A percentile compares a stretch with the other conserved stretches of the same genome.
Evolutionary conservation across 2,329 filamentous ascomycete species (phyloP).

Genomic region (Venturia pyrina): DNA sequence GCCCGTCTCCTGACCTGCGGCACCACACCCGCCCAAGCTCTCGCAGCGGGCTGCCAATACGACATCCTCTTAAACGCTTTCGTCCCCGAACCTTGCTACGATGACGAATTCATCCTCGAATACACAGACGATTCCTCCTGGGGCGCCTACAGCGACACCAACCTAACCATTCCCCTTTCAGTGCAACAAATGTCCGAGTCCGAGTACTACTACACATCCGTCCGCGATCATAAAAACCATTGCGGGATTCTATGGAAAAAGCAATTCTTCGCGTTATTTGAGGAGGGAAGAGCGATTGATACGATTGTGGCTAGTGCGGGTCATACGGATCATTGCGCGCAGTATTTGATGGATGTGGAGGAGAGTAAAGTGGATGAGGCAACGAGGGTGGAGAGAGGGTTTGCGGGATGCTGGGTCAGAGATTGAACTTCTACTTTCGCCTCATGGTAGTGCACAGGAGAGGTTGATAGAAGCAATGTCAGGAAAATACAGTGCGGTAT

Average conservation of each 20-base stretch:
- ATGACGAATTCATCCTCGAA: conserved; percentile 24
- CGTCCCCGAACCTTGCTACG: conserved; percentile 26
- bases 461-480: background rate
- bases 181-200: background rate
- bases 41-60: conserved; percentile 22
- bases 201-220: conserved; percentile 8
- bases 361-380: background rate
- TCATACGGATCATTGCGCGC: conserved; percentile 13
- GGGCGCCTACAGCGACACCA: conserved; percentile 7
- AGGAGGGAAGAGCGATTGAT: conserved; percentile 7
- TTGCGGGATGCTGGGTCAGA: conserved; percentile 12
- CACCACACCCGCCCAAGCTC: conserved; percentile 21
- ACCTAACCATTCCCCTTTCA: background rate
- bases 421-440: background rate
- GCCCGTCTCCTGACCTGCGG: conserved; percentile 21
- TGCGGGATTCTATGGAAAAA: conserved; percentile 11
- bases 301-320: conserved; percentile 7
- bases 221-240: conserved; percentile 11
- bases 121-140: conserved; percentile 15
- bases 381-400: conserved; percentile 10
- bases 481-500: background rate
- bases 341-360: conserved; percentile 9
- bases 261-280: conserved; percentile 9
- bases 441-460: background rate
- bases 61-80: conserved; percentile 27